Evolutionary conservation across 2,329 filamentous ascomycete species (phyloP), one percentile per base, ranked within the genome.

Genomic region (Xylariaceae sp.): DNA sequence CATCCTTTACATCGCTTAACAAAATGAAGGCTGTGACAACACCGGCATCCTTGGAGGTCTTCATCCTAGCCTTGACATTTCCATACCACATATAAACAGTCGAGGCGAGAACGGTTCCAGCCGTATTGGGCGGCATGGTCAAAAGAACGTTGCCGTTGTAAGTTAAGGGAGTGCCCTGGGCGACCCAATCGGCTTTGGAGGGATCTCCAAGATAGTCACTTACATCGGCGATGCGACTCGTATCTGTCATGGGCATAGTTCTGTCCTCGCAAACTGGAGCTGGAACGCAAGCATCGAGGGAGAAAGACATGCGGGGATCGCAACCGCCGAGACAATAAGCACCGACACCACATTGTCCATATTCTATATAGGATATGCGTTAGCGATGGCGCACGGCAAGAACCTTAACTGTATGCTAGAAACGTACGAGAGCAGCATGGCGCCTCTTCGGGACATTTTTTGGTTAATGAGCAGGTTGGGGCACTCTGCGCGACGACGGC

Each of bases 1-100:
- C 94, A 69, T 99, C 94, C 81, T 97, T 96, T 68, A 95, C 89
- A 67, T 97, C 93, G 29, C 89, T 92, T 73, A 97, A 85, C 68
- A 97, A 79, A 71, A 99, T 99, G 71, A 99, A 99, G 24, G 92
- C 93, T 2, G 92, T 95, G n/a, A 99, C 89, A 18, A 99, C 94
- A 80, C 94, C 94, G 39, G 80, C 76, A 53, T 92, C 92, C 67
- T 89, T 86, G 60, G 87, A 88, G 0, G 92, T 93, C 80, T 91
- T 94, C 72, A 97, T 79, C 51, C 78, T 89, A 49, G 91, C 91
- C 72, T 88, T 89, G 66, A 96, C 87, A 73, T 89, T 96, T 69
- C 94, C 94, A 73, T 97, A 99, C 94, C 94, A 97, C 75, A 99
- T 87, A 75, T 97, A 97, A 62, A 85, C 81, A 53, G 91, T 93